phyloP scores from a whole-genome alignment of 768 basidiomycete genomes.

The Neoboletus subvelutipes region DNA sequence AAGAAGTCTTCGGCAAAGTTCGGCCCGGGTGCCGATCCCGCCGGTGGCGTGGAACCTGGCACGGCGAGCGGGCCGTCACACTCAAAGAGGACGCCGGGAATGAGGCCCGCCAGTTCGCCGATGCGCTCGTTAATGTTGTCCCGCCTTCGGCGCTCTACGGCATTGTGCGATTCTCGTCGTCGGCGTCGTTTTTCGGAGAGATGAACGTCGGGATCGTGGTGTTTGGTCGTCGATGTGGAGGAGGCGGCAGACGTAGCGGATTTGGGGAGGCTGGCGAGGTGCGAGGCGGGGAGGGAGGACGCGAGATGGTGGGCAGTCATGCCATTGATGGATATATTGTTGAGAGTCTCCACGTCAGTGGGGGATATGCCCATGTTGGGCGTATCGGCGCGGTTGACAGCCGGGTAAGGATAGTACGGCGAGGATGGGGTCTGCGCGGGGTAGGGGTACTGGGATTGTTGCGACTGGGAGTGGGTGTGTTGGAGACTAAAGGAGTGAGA shows the following conservation, averaged over 20 bases:
- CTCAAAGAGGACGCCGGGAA: conserved; percentile 85
- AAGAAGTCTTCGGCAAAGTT: conserved; percentile 22
- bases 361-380: conserved; percentile 29
- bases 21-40: conserved; percentile 12
- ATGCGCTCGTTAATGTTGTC: conserved; percentile 98
- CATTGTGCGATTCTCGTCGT: conserved; percentile 86
- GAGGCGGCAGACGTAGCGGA: conserved; percentile 3
- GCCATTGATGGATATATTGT: conserved; percentile 15
- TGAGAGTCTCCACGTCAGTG: conserved; percentile 26
- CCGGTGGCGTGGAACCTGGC: conserved; percentile 13
- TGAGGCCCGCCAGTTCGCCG: conserved; percentile 80
- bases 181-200: conserved; percentile 79
- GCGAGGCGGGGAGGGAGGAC: conserved; percentile 16
- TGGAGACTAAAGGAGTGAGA: conserved; percentile 34
- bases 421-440: conserved; percentile 31
- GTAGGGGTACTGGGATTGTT: conserved; percentile 23
- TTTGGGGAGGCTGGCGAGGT: conserved; percentile 16
- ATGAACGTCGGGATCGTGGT: conserved; percentile 35
- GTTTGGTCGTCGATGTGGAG: conserved; percentile 9
- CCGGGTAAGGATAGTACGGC: conserved; percentile 28
- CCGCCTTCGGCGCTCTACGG: conserved; percentile 81
- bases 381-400: conserved; percentile 12
- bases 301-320: conserved; percentile 24
- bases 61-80: conserved; percentile 36
- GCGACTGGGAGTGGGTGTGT: conserved; percentile 31